Base-by-base conservation (phyloP, 495 filamentous ascomycete species). In the Penicillium paradoxum region DNA sequence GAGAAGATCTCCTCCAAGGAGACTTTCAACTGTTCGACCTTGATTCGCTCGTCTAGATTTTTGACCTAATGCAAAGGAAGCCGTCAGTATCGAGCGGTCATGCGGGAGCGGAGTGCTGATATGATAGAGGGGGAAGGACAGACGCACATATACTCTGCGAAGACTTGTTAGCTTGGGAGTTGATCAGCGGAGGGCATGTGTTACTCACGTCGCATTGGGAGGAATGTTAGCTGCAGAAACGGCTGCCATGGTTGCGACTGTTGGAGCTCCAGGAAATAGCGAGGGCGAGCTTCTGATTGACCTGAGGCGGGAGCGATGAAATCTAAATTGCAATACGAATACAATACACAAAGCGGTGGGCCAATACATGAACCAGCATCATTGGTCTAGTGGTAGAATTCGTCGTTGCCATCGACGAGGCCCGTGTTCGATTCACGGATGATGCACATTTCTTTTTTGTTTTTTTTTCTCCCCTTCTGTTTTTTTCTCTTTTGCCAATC, bases 41-140 rank as follows among this genome's bases (percentile, higher is more conserved):
- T 96, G 68, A 96, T 85, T 57, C 85, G 83, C 77, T 98, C 95
- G 71, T 96, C 88, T 53, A 98, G 83, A 68, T 97, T 96, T 57
- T 85, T 87, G 64, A 95, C 85, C 79, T 97, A 51, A 30, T 43
- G 42, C 39, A 29, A 17, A 59, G 51, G 25, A 51, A 32, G 46
- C 45, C 25, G 58, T 63, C 42, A 56, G 61, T 51, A 45, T 33
- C 40, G 47, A 38, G 34, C 34, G 50, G 21, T 30, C 24, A 41
- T 24, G 48, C 37, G 48, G 51, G 40, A 51, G 55, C 40, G 52
- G 32, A 52, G 43, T 41, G 49, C 34, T 38, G 56, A 45, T 54
- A 48, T 21, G 46, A 45, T 59, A 53, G 54, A 37, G 47, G 45
- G 47, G 55, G 55, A 49, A 45, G 55, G 40, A 45, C 51, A 43